Evolutionary conservation across 2,329 filamentous ascomycete genomes (phyloP).

Genomic region (Plectosphaerella plurivora): DNA sequence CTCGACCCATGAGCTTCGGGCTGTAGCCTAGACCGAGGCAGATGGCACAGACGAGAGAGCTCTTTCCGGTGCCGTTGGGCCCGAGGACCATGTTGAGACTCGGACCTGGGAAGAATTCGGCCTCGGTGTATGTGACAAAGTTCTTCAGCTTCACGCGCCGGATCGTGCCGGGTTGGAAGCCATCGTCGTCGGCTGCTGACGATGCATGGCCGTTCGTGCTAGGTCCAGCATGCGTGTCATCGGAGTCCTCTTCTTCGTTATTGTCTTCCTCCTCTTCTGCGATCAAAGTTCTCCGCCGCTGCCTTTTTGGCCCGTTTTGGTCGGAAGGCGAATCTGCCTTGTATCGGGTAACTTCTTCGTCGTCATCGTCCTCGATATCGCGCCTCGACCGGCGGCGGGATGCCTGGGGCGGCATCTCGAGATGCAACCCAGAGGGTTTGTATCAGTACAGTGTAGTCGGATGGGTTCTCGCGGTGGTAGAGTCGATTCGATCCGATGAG

Average conservation of each 20-base stretch:
- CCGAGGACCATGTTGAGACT: conserved; percentile 98
- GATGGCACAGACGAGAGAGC: conserved; percentile 93
- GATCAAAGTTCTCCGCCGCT: conserved; percentile 17
- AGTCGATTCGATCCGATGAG: neutral
- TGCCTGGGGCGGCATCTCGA: neutral
- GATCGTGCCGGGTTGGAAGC: conserved; percentile 74
- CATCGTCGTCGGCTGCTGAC: conserved; percentile 18
- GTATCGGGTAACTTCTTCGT: conserved; percentile 22
- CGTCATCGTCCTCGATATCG: conserved; percentile 32
- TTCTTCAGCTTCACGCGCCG: conserved; percentile 80
- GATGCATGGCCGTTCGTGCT: conserved; percentile 4
- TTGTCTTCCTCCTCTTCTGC: conserved; percentile 9
- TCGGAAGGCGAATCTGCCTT: conserved; percentile 14
- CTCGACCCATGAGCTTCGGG: conserved; percentile 77
- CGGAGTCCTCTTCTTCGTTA: conserved; percentile 5
- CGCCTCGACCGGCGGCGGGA: conserved; percentile 37
- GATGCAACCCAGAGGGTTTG: no score
- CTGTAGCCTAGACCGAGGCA: conserved; percentile 87
- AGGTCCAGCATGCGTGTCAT: conserved; percentile 8
- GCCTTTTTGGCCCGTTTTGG: conserved; percentile 25
- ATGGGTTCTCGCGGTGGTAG: neutral
- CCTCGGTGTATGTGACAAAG: conserved; percentile 92
- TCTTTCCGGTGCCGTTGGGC: conserved; percentile 98
- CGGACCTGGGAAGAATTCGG: conserved; percentile 86
- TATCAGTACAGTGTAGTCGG: neutral